Base-by-base conservation (phyloP, 2,329 filamentous ascomycete species). In the Tolypocladium inflatum region DNA sequence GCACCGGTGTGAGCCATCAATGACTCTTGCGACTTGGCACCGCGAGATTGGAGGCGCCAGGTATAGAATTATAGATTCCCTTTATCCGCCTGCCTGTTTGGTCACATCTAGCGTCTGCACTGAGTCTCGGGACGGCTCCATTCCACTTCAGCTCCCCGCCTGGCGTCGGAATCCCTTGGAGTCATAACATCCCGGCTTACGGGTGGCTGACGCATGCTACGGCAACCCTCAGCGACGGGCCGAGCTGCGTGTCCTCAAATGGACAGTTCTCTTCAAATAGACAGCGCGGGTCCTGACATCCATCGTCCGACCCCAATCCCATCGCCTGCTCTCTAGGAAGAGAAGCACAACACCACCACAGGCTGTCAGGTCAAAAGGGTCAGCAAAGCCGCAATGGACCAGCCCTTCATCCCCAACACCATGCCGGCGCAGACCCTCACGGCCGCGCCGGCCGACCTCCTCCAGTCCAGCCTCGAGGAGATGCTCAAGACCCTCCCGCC, bases 401-500 rank as follows among this genome's bases (percentile, higher is more conserved):
- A 50, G 45, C 64, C 67, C 60, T 71, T 72, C 61, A 69, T 76
- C 42, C 63, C 68, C 19, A 74, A 57, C 52, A 57, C 56, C 21
- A 52, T 71, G 26, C 65, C 70, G 8, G 62, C 67, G 42, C 70
- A 71, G 55, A 61, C 61, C 23, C 54, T 73, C 42, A 60, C 62
- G 15, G 64, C 64, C 2, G 59, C 71, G 19, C 66, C 70, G 0
- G 60, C 60, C 2, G 60, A 63, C 26, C 65, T 74, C 21, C 66
- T 76, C 48, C 63, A 59, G 21, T 65, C 67, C 23, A 68, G 73
- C 2, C 66, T 78, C 23, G 69, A 74, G 38, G 67, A 72, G 26
- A 68, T 76, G 43, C 61, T 78, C 53, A 61, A 52, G 64, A 55
- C 66, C 64, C 52, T 70, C 68, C 74, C 74, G 2, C 76, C 75